These are phyloP conservation scores for Diaporthe destruens DNA, from an alignment of 2,329 filamentous ascomycete species.

Conservation along the genomic window DNA sequence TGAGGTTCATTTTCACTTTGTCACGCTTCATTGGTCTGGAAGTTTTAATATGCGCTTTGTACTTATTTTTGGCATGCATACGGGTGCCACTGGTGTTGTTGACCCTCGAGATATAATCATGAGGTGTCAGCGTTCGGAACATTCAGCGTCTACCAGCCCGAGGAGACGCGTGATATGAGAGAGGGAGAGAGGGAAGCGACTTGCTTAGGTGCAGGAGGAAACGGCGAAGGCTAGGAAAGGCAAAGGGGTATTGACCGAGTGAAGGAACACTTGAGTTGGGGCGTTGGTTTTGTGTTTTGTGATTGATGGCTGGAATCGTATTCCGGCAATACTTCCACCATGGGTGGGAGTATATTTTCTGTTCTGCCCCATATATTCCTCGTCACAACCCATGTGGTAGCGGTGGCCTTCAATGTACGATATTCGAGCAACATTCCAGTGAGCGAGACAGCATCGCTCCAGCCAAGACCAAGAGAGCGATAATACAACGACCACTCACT, in stretches of 20 bases:
- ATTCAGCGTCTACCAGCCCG: slow-evolving; percentile 9
- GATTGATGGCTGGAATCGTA: slow-evolving; percentile 34
- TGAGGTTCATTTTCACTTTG: slow-evolving; percentile 2
- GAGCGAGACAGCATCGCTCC: slow-evolving; percentile 23
- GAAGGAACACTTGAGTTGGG: slow-evolving; percentile 6
- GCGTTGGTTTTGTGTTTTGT: slow-evolving; percentile 35
- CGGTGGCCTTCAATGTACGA: slow-evolving; percentile 18
- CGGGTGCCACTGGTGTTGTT: slow-evolving; percentile 4
- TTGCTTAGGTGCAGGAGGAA: neutral
- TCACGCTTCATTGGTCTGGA: slow-evolving; percentile 5
- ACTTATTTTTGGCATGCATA: slow-evolving; percentile 36
- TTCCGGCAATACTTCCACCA: slow-evolving; percentile 22
- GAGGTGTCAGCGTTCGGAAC: slow-evolving; percentile 1
- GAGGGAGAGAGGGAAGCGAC: neutral
- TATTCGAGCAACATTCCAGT: slow-evolving; percentile 15
- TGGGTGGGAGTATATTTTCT: slow-evolving; percentile 26
- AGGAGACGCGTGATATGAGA: slow-evolving; percentile 1
- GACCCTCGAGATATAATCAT: slow-evolving; percentile 10
- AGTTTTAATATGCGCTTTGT: neutral
- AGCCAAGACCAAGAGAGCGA: slow-evolving; percentile 2
- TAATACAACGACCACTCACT: slow-evolving; percentile 7
- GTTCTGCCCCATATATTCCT: slow-evolving; percentile 20
- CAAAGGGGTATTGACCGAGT: slow-evolving; percentile 28
- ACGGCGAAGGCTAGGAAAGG: slow-evolving; percentile 30
- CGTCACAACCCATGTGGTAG: slow-evolving; percentile 1